phyloP scores from a whole-genome alignment of 768 basidiomycete genomes.

The Rhizopogon salebrosus region DNA sequence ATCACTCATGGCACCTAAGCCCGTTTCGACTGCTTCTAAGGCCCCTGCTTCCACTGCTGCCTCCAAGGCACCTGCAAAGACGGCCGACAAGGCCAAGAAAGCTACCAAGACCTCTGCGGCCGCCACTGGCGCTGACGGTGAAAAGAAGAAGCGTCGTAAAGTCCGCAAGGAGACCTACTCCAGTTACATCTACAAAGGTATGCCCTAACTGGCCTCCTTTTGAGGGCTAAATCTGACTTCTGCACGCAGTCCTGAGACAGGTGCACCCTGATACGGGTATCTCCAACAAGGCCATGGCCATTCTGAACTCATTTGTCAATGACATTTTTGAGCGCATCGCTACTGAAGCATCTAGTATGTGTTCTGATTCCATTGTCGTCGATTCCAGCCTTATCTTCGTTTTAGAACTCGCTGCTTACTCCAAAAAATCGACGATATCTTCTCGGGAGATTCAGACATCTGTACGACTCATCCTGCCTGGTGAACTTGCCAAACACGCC shows the following conservation, averaged over 20 bases:
- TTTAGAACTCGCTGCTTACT: conserved; percentile 91
- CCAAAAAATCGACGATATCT: conserved; percentile 98
- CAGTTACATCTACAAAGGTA: conserved; percentile 93
- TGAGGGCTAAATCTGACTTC: not conserved
- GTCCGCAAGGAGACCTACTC: conserved; percentile 88
- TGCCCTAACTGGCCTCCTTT: not conserved
- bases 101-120: conserved; percentile 56
- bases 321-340: conserved; percentile 94
- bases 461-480: conserved; percentile 92
- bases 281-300: conserved; percentile 95
- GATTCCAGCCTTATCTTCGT: not conserved
- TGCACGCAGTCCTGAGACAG: conserved; percentile 77
- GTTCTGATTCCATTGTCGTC: not conserved
- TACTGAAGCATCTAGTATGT: conserved; percentile 80
- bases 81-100: conserved; percentile 38
- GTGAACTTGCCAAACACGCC: conserved; percentile 97
- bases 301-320: conserved; percentile 89
- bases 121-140: conserved; percentile 51
- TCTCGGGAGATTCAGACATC: conserved; percentile 98
- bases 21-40: conserved; percentile 81
- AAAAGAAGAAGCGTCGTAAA: conserved; percentile 90
- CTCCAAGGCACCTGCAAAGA: conserved; percentile 42
- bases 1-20: conserved; percentile 57
- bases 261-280: conserved; percentile 99
- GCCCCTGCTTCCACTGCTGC: conserved; percentile 38